Conservation (phyloP, 2,329 filamentous ascomycete species). For the Alternaria arborescens region DNA sequence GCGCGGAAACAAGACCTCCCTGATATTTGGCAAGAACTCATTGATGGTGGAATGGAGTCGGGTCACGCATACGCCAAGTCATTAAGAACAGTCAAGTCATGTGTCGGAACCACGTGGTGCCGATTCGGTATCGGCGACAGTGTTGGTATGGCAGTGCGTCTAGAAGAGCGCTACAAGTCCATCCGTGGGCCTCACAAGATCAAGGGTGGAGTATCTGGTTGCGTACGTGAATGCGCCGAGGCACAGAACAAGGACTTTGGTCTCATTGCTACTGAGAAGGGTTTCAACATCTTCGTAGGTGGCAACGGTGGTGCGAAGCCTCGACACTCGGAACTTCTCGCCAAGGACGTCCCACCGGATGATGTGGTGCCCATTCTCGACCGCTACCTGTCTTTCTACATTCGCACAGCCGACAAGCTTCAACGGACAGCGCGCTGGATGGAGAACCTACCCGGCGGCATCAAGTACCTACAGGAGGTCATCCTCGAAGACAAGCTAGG, state of each 20-base stretch:
- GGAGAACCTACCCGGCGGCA: conserved; percentile 81
- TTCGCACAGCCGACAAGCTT: conserved; percentile 88
- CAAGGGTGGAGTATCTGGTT: conserved; percentile 89
- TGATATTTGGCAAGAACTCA: conserved; percentile 80
- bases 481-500: conserved; percentile 86
- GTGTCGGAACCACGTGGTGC: conserved; percentile 91
- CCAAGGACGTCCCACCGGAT: conserved; percentile 83
- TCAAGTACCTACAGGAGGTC: conserved; percentile 83
- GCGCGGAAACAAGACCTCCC: conserved; percentile 86
- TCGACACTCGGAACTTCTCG: conserved; percentile 80
- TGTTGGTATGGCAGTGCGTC: conserved; percentile 85
- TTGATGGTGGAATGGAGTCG: conserved; percentile 87
- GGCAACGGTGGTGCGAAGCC: conserved; percentile 91
- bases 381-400: conserved; percentile 92
- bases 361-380: conserved; percentile 86
- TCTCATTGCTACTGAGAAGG: conserved; percentile 89
- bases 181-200: conserved; percentile 90
- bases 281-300: conserved; percentile 90
- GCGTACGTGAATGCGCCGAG: conserved; percentile 91
- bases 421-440: conserved; percentile 91
- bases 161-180: conserved; percentile 92
- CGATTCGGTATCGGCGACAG: conserved; percentile 88
- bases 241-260: conserved; percentile 95
- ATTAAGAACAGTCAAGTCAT: conserved; percentile 88
- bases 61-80: conserved; percentile 93